phyloP scores from a whole-genome alignment of 2,329 filamentous ascomycete genomes.

The Colletotrichum lentis region DNA sequence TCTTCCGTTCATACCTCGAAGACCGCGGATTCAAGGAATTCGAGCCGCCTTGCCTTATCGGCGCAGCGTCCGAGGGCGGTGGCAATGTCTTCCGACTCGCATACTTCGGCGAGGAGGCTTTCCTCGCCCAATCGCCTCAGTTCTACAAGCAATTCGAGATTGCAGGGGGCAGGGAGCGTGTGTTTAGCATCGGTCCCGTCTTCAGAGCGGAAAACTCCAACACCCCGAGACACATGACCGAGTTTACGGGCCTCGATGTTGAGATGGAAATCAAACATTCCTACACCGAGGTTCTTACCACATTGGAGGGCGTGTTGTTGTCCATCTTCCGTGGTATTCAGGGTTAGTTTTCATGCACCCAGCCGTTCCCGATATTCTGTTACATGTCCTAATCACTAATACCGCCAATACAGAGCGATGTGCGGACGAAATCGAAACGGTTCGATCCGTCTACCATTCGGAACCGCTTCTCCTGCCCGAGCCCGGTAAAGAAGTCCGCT shows the following conservation, averaged over 20 bases:
- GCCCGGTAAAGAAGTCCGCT: constrained; percentile 75
- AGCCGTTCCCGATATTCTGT: background rate
- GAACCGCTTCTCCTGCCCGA: constrained; percentile 80
- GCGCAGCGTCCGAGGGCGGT: constrained; percentile 90
- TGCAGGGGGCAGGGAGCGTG: constrained; percentile 77
- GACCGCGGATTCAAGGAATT: constrained; percentile 59
- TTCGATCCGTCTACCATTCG: constrained; percentile 78
- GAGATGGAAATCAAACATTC: constrained; percentile 87
- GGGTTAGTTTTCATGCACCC: constrained; percentile 27
- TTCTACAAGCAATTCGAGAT: constrained; percentile 91
- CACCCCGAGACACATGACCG: constrained; percentile 84
- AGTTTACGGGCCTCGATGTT: constrained; percentile 88
- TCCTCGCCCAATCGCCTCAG: constrained; percentile 81
- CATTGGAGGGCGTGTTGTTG: constrained; percentile 78
- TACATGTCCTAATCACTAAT: constrained; percentile 29
- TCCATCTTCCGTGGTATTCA: constrained; percentile 81
- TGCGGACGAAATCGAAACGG: constrained; percentile 74
- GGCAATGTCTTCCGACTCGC: constrained; percentile 88
- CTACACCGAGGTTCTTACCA: constrained; percentile 77
- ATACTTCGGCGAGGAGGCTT: constrained; percentile 88
- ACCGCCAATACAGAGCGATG: constrained; percentile 59
- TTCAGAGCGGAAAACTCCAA: constrained; percentile 89
- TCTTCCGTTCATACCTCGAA: constrained; percentile 45
- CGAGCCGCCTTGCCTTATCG: constrained; percentile 88
- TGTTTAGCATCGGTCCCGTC: constrained; percentile 81